phyloP scores from a whole-genome alignment of 2,329 filamentous ascomycete species.

The Cryphonectria parasitica region DNA sequence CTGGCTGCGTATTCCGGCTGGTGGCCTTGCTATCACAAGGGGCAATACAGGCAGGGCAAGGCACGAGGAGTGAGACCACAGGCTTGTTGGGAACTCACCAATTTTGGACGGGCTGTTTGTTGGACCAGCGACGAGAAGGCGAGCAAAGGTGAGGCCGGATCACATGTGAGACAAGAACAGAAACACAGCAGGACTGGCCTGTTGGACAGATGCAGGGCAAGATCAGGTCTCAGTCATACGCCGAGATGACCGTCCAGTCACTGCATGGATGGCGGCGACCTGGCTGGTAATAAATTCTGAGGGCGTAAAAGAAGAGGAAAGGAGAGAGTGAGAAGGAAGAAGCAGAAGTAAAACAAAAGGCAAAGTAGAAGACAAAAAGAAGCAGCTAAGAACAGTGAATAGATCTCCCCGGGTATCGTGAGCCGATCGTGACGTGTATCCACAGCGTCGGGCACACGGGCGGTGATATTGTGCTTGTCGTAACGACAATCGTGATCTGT shows the following conservation, averaged over 20 bases:
- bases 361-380: neutral
- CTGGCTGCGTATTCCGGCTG: neutral
- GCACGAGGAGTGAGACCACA: slow-evolving; percentile 4
- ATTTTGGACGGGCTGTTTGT: neutral
- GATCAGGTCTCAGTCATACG: slow-evolving; percentile 7
- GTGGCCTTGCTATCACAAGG: neutral
- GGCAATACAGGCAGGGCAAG: neutral
- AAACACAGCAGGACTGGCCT: slow-evolving; percentile 12
- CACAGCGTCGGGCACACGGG: neutral
- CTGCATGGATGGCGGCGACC: neutral
- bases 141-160: slow-evolving; percentile 10
- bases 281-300: neutral
- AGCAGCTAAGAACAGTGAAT: neutral
- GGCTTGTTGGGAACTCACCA: slow-evolving; percentile 5
- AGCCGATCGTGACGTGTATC: neutral
- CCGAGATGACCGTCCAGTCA: neutral
- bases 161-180: slow-evolving; percentile 9
- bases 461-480: neutral
- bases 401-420: slow-evolving; percentile 5
- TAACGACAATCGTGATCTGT: neutral
- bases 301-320: neutral
- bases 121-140: slow-evolving; percentile 6
- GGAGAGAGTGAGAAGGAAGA: neutral
- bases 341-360: too few relatives aligned
- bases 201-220: neutral